Conservation (phyloP, 1,284 basidiomycete species). For the Hypsizygus ulmarius region DNA sequence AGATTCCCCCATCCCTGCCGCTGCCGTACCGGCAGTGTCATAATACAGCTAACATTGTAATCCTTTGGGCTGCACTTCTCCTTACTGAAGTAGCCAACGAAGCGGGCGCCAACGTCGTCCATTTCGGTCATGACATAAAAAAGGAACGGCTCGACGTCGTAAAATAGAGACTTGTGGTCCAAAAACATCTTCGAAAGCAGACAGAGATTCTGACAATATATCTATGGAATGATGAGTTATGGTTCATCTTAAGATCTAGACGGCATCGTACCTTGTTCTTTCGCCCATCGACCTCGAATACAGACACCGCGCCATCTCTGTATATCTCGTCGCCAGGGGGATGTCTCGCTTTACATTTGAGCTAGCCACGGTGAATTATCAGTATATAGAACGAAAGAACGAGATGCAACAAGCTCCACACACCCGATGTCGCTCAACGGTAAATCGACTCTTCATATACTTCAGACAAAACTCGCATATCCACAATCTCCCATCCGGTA, state of each 20-base stretch:
- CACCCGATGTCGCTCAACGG: constrained; percentile 83
- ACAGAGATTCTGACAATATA: constrained; percentile 99
- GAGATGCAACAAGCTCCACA: constrained; percentile 26
- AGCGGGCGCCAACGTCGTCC: constrained; percentile 88
- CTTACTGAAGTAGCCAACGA: constrained; percentile 99
- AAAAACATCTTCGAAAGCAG: constrained; percentile 99
- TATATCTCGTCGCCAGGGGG: constrained; percentile 99
- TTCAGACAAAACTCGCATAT: constrained; percentile 98
- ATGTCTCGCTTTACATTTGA: constrained; percentile 93
- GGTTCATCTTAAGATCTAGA: constrained; percentile 4
- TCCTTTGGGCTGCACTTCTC: constrained; percentile 96
- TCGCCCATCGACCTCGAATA: constrained; percentile 97
- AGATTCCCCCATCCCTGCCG: constrained; percentile 93
- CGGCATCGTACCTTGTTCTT: constrained; percentile 79
- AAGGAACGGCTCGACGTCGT: constrained; percentile 98
- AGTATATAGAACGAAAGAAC: constrained; percentile 11
- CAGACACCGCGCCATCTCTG: constrained; percentile 82
- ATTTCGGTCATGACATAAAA: constrained; percentile 98
- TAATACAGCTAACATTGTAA: constrained; percentile 98
- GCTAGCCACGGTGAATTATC: constrained; percentile 41
- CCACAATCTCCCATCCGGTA: constrained; percentile 93
- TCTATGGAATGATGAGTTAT: constrained; percentile 43
- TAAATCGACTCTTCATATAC: constrained; percentile 96
- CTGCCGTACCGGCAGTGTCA: constrained; percentile 96
- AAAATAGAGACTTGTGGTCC: constrained; percentile 99